Percentiles rank a stretch among this genome's conserved stretches.
These are phyloP conservation scores for Zygosaccharomyces bailii DNA, from an alignment of 805 yeast species.

Conservation along the genomic window DNA sequence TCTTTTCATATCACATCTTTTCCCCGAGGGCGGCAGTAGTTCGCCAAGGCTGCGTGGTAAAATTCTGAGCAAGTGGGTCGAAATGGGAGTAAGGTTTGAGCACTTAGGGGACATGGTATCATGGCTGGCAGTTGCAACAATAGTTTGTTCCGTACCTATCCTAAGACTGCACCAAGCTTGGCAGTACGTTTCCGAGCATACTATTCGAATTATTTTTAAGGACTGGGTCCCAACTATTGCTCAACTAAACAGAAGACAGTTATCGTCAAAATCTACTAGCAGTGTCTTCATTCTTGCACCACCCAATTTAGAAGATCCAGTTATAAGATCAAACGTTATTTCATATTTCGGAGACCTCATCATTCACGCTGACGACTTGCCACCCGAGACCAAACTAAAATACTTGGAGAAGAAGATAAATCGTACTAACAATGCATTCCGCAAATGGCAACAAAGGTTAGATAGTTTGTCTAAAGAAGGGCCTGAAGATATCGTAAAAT, in stretches of 20 bases:
- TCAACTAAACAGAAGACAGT: constrained; percentile 75
- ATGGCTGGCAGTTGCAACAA: constrained; percentile 87
- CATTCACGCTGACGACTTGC: constrained; percentile 39
- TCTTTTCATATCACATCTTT: constrained; percentile 63
- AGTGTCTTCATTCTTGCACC: constrained; percentile 72
- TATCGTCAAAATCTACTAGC: constrained; percentile 53
- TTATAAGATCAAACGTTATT: constrained; percentile 71
- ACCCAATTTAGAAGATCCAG: constrained; percentile 75
- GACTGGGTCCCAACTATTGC: constrained; percentile 94
- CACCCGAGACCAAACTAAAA: constrained; percentile 28
- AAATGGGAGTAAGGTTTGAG: constrained; percentile 73
- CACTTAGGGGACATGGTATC: constrained; percentile 87
- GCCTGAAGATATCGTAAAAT: constrained; percentile 31
- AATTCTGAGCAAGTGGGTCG: constrained; percentile 77
- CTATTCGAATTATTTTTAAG: constrained; percentile 57
- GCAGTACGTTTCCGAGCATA: constrained; percentile 61
- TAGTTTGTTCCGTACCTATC: constrained; percentile 77
- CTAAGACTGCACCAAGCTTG: constrained; percentile 71
- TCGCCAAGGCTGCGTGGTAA: constrained; percentile 50
- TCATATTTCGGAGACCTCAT: constrained; percentile 89
- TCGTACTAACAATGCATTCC: constrained; percentile 66
- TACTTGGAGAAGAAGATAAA: constrained; percentile 64
- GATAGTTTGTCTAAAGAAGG: constrained; percentile 24
- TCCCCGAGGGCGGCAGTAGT: constrained; percentile 34
- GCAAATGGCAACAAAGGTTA: constrained; percentile 78